Conservation (phyloP, 495 filamentous ascomycete genomes). For the Pseudevernia furfuracea region DNA sequence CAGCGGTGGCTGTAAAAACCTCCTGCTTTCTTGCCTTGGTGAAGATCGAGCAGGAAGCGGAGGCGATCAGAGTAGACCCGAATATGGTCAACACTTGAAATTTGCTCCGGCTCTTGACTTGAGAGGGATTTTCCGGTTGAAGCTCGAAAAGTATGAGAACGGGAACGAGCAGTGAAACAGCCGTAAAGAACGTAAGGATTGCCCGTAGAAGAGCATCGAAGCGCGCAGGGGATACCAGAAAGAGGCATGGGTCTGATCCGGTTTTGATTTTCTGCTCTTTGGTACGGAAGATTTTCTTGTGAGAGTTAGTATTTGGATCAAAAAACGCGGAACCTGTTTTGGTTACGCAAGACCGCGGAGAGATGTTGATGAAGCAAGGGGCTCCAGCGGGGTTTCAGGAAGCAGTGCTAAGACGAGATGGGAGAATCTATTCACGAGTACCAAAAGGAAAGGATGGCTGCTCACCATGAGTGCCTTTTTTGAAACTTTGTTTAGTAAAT, state of each 20-base stretch:
- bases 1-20: slow-evolving; percentile 27
- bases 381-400: too few relatives aligned
- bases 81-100: slow-evolving; percentile 15
- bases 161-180: slow-evolving; percentile 9
- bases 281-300: slow-evolving; percentile 17
- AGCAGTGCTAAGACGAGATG: background rate
- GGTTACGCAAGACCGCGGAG: background rate
- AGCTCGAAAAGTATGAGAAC: slow-evolving; percentile 14
- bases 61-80: slow-evolving; percentile 20
- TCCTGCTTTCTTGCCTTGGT: slow-evolving; percentile 27
- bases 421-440: background rate
- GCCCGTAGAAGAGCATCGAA: slow-evolving; percentile 9
- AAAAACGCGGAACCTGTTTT: too few relatives aligned
- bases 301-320: too few relatives aligned
- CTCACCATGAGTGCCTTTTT: slow-evolving; percentile 11
- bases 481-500: background rate
- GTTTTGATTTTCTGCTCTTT: slow-evolving; percentile 11
- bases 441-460: background rate
- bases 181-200: slow-evolving; percentile 8
- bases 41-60: slow-evolving; percentile 20
- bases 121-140: background rate
- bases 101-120: slow-evolving; percentile 2
- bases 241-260: background rate
- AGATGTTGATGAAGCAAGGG: background rate
- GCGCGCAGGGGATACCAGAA: slow-evolving; percentile 10